Evolutionary conservation across 2,329 filamentous ascomycete genomes (phyloP).

Genomic region (Aureobasidium uvarum): DNA sequence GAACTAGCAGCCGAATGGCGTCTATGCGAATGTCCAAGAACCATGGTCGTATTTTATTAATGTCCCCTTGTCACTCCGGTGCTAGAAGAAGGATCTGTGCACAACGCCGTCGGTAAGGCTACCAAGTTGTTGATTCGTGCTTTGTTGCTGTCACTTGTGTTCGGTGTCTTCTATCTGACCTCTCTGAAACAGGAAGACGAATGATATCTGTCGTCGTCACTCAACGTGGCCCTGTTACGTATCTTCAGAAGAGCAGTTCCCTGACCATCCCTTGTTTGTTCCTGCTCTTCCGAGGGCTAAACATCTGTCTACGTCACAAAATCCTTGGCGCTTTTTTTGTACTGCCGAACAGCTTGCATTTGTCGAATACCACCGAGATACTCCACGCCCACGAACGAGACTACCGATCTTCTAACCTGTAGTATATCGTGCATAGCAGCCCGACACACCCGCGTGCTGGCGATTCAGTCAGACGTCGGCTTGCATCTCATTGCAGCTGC

Average conservation of each 20-base stretch:
- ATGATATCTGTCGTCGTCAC: constrained; percentile 15
- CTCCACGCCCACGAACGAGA: background rate
- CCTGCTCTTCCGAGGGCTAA: constrained; percentile 8
- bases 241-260: constrained; percentile 3
- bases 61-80: constrained; percentile 2
- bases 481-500: background rate
- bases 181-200: background rate
- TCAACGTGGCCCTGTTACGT: constrained; percentile 18
- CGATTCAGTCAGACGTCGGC: background rate
- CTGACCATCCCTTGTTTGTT: constrained; percentile 17
- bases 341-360: background rate
- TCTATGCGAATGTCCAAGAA: constrained; percentile 50
- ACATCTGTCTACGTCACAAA: constrained; percentile 15
- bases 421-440: background rate
- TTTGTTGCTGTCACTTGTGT: background rate
- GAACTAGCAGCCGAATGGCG: constrained; percentile 48
- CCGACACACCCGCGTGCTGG: background rate
- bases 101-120: constrained; percentile 17
- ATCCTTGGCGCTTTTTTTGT: constrained; percentile 9
- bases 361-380: background rate
- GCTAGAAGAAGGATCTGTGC: constrained; percentile 12
- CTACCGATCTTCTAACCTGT: background rate
- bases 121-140: constrained; percentile 1
- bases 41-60: constrained; percentile 39
- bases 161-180: background rate